Conservation (phyloP, 768 basidiomycete genomes). For the Termitomyces heimii region DNA sequence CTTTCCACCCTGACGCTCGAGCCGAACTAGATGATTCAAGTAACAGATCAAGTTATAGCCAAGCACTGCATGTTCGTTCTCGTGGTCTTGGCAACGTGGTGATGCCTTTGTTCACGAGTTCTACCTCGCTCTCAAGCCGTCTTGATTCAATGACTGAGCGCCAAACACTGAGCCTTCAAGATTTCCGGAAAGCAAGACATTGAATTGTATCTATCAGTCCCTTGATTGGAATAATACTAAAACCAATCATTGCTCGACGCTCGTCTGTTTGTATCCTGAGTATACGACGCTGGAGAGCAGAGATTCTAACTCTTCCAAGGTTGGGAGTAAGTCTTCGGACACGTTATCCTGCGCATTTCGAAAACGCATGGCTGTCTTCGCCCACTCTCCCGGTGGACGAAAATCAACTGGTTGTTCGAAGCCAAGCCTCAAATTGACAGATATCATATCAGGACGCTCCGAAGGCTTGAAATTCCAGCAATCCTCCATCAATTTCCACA, state of each 20-base stretch:
- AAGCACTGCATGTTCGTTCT: not conserved
- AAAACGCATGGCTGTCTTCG: not conserved
- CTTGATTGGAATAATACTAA: too few species aligned
- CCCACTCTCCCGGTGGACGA: not conserved
- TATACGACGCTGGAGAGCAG: not conserved
- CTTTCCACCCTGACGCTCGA: not conserved
- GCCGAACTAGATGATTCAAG: not conserved
- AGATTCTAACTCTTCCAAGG: not conserved
- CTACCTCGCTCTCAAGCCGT: not conserved
- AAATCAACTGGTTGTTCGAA: not conserved
- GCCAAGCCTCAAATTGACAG: not conserved
- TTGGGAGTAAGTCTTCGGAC: not conserved
- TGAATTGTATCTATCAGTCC: too few species aligned
- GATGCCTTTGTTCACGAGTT: not conserved
- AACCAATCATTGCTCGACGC: not conserved
- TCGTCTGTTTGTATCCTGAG: not conserved
- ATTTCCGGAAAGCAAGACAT: not conserved
- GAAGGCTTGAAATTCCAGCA: not conserved
- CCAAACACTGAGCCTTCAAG: too few species aligned
- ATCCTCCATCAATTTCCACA: conserved; percentile 1
- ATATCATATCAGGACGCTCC: not conserved
- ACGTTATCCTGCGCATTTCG: not conserved
- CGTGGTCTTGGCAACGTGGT: not conserved
- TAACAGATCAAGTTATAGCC: not conserved
- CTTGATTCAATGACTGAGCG: not conserved